Evolutionary conservation across 1,284 basidiomycete genomes (phyloP), one percentile per base, ranked within the genome.

Genomic region (Anthracocystis setariae): DNA sequence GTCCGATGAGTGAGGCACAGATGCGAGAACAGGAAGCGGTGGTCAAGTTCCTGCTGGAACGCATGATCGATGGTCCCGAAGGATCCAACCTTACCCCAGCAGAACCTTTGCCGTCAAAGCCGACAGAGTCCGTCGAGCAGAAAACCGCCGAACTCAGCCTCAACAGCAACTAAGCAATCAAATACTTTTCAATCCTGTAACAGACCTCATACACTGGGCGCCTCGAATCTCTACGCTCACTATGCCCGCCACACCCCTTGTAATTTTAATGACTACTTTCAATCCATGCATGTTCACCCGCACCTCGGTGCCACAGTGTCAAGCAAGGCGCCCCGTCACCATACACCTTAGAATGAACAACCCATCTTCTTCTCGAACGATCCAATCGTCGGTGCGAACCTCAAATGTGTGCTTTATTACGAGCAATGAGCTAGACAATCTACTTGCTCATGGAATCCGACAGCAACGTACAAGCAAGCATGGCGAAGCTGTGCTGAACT

Each of bases 1-100:
- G 81, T 2, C 81, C 81, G 4, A 82, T 81, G 79, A 74, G 68
- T 42, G 81, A 82, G 47, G 80, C 81, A 0, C 80, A 82, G 65
- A 77, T 82, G 77, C 56, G 67, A 10, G 74, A 78, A 39, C 64
- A 76, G 56, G 81, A 82, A 37, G 51, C 59, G 4, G 67, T 82
- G 5, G 81, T 82, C 23, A 75, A 78, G 46, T 78, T 70, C 52
- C 49, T 82, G 35, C 63, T 82, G 15, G 69, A 74, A 23, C 37
- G 64, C 9, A 76, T 79, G 71, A 69, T 73, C 51, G 66, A 69
- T 15, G 66, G 71, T 24, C 61, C 69, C 5, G 49, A 73, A 27
- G 57, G 51, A 1, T 63, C 67, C 7, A 39, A 35, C 1, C 23
- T 64, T 5, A 52, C 59, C 15, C 60, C 56, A 13, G 53, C 61